Percentiles rank a stretch among this genome's conserved stretches.
phyloP scores from a whole-genome alignment of 2,329 filamentous ascomycete species.

The Diaporthe velutina region DNA sequence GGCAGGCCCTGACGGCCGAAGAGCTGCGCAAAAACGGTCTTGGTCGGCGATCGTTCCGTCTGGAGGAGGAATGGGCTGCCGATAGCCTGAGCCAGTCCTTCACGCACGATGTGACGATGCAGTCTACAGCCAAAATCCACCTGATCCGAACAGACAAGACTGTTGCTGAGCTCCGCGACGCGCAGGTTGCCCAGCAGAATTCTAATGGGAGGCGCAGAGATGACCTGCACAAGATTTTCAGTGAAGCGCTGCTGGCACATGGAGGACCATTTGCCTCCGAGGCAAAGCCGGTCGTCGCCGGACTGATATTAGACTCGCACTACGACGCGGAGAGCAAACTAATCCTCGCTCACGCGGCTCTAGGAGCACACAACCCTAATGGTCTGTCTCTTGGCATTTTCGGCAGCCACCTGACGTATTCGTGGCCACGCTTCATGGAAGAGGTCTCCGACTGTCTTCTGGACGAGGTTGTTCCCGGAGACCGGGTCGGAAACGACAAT shows the following conservation, averaged over 20 bases:
- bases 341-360: slow-evolving; percentile 74
- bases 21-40: slow-evolving; percentile 79
- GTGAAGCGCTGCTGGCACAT: slow-evolving; percentile 52
- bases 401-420: slow-evolving; percentile 16
- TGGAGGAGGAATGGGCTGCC: slow-evolving; percentile 80
- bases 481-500: slow-evolving; percentile 56
- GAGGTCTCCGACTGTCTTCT: slow-evolving; percentile 15
- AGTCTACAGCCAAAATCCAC: slow-evolving; percentile 72
- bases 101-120: slow-evolving; percentile 38
- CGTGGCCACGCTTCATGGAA: slow-evolving; percentile 6
- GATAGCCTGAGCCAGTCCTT: slow-evolving; percentile 69
- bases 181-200: slow-evolving; percentile 76
- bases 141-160: slow-evolving; percentile 75
- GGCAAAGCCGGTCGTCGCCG: slow-evolving; percentile 74
- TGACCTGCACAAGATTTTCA: slow-evolving; percentile 60
- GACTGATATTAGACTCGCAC: slow-evolving; percentile 72
- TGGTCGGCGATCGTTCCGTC: slow-evolving; percentile 77
- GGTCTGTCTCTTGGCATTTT: background rate
- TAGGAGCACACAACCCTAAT: background rate
- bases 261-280: slow-evolving; percentile 55
- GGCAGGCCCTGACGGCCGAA: slow-evolving; percentile 82
- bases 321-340: slow-evolving; percentile 69
- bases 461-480: slow-evolving; percentile 48
- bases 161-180: slow-evolving; percentile 73
- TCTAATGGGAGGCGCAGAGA: slow-evolving; percentile 66